These are phyloP conservation scores for Tripidium arundinaceum DNA, from an alignment of 202 grass and related monocot species.

Conservation along the genomic window DNA sequence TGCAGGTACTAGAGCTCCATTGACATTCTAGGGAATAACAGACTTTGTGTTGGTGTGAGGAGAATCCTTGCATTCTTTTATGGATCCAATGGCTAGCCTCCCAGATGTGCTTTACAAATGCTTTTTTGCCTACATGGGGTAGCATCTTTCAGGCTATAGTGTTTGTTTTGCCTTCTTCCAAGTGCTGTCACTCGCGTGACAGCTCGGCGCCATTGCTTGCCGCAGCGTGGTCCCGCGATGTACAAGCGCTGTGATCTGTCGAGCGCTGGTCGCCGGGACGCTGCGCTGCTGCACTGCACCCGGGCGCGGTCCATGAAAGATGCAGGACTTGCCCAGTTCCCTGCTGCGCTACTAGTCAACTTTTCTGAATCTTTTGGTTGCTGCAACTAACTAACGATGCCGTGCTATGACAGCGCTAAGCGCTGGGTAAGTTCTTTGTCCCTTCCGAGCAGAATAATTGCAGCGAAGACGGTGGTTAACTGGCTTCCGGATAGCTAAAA, in stretches of 20 bases:
- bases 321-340: not conserved
- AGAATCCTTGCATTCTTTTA: slow-evolving; percentile 38
- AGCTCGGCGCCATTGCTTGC: slow-evolving; percentile 23
- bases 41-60: slow-evolving; percentile 21
- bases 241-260: slow-evolving; percentile 24
- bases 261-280: not conserved
- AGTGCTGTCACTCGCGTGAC: not conserved
- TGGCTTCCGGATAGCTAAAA: not conserved
- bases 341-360: slow-evolving; percentile 15
- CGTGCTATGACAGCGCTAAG: not conserved
- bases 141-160: not conserved
- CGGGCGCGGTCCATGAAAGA: slow-evolving; percentile 21
- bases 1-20: not conserved
- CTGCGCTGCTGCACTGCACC: not conserved
- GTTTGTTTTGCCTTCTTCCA: not conserved
- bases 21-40: slow-evolving; percentile 58
- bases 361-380: slow-evolving; percentile 37
- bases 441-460: slow-evolving; percentile 1
- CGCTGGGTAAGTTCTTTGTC: not conserved
- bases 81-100: slow-evolving; percentile 15
- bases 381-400: slow-evolving; percentile 29
- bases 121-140: not conserved
- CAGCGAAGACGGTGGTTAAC: not conserved
- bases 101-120: slow-evolving; percentile 21
- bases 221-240: slow-evolving; percentile 20